Percentiles rank a stretch among this genome's conserved stretches.
These are phyloP conservation scores for Sugiyamaella marilandica DNA, from an alignment of 805 yeast genomes.

Conservation along the genomic window DNA sequence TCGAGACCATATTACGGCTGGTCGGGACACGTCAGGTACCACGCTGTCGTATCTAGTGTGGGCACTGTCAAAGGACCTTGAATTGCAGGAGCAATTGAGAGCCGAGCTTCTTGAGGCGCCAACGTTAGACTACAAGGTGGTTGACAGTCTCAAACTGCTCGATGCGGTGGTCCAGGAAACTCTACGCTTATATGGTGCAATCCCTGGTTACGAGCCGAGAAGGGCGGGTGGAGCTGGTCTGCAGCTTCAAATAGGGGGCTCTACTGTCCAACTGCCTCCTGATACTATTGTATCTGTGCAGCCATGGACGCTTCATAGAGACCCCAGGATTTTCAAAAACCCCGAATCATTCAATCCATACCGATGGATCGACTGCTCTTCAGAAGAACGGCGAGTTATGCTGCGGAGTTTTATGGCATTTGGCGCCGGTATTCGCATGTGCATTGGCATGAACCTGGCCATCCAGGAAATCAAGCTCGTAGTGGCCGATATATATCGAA, in stretches of 20 bases:
- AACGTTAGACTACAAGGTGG: slow-evolving; percentile 12
- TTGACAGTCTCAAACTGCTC: slow-evolving; percentile 54
- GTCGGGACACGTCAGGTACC: slow-evolving; percentile 70
- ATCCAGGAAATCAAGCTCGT: slow-evolving; percentile 59
- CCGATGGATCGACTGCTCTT: slow-evolving; percentile 49
- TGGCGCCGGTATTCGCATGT: slow-evolving; percentile 71
- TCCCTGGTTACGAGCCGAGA: slow-evolving; percentile 72
- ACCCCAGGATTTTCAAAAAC: slow-evolving; percentile 44
- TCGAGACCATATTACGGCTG: slow-evolving; percentile 68
- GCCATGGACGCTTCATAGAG: slow-evolving; percentile 62
- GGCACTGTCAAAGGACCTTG: slow-evolving; percentile 49
- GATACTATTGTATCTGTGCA: slow-evolving; percentile 58
- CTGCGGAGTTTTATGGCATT: slow-evolving; percentile 57
- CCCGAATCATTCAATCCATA: slow-evolving; percentile 54
- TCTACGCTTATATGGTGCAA: slow-evolving; percentile 59
- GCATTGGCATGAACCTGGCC: slow-evolving; percentile 68
- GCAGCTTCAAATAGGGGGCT: background rate
- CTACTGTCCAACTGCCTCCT: slow-evolving; percentile 39
- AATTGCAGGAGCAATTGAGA: slow-evolving; percentile 44
- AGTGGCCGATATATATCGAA: slow-evolving; percentile 44
- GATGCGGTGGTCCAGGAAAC: slow-evolving; percentile 61
- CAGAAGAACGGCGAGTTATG: slow-evolving; percentile 39
- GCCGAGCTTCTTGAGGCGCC: slow-evolving; percentile 40
- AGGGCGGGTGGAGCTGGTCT: slow-evolving; percentile 35
- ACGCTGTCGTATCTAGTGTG: slow-evolving; percentile 57